Evolutionary conservation across 768 basidiomycete genomes (phyloP).

Genomic region (Trametes villosa): DNA sequence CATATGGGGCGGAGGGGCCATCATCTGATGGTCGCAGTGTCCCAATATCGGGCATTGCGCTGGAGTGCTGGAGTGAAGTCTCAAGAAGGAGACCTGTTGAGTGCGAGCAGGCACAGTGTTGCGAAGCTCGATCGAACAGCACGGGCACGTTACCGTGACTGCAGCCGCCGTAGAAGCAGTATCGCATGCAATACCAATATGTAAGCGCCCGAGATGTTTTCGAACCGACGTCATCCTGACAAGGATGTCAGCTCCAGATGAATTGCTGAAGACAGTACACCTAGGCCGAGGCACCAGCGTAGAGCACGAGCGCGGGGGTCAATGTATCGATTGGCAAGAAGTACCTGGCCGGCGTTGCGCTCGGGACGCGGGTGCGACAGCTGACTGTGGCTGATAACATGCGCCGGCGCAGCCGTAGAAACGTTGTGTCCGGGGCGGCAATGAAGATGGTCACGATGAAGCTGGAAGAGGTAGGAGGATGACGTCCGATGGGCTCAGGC

Average conservation of each 20-base stretch:
- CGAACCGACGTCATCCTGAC: too few species aligned
- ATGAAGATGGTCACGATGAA: not conserved
- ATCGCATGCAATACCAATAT: not conserved
- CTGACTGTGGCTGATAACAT: not conserved
- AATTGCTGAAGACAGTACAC: too few species aligned
- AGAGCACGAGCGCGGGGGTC: too few species aligned
- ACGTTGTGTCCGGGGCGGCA: not conserved
- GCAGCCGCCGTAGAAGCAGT: not conserved
- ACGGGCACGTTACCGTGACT: not conserved
- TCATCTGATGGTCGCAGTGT: not conserved
- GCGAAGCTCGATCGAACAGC: not conserved
- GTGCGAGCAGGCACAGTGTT: not conserved
- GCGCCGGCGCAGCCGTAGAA: not conserved
- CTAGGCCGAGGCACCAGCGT: too few species aligned
- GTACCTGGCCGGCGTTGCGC: too few species aligned
- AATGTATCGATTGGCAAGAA: too few species aligned
- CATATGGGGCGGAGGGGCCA: not conserved
- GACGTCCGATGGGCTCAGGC: conserved; percentile 11
- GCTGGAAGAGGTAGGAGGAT: not conserved
- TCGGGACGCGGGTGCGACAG: not conserved
- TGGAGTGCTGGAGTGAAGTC: too few species aligned
- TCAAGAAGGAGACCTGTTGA: too few species aligned
- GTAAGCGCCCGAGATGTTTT: too few species aligned
- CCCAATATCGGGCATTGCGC: too few species aligned
- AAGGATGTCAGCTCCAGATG: too few species aligned